Base-by-base conservation (phyloP, 345 rosid genomes). In the Lepidium africanum region DNA sequence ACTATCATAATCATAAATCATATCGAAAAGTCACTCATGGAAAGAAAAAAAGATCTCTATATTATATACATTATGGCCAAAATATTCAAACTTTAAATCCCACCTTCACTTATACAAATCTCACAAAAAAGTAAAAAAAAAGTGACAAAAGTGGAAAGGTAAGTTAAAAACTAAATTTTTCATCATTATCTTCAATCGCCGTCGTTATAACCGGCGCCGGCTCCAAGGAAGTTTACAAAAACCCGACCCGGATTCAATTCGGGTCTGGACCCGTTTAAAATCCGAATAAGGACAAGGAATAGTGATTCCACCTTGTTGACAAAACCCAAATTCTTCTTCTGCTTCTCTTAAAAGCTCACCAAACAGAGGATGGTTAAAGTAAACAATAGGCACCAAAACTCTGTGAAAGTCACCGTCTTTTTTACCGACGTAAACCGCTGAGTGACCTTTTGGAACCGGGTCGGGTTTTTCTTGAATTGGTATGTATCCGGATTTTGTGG, bases 331-430 rank as follows among this genome's bases (percentile, higher is more conserved):
- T 65, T 86, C 98, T 77, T 81, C 79, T 69, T 90, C 97, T 14
- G 96, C 96, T 10, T 83, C 94, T 75, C 82, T 84, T 70, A 93
- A 62, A 50, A 93, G 85, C 82, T 86, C 80, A 39, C 96, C 84
- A 54, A 93, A 93, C 81, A 93, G 79, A 56, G 98, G 98, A 69
- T 93, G 97, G 76, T 93, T 93, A 63, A 88, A 81, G 69, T 93
- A 88, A 47, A 93, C 81, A 45, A 93, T 91, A 0, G 98, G 98
- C 23, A 93, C 92, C 79, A 90, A 50, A 56, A 93, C 94, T 63
- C 97, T 70, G 21, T 81, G 84, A 74, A 80, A 86, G 54, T 88
- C 97, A 4, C 87, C 89, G 73, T 87, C 97, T 52, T 85, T 82
- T 70, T 77, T 77, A 25, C 97, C 98, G 10, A 93, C 83, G 73